Evolutionary conservation across 1,139 yeast genomes (phyloP), one percentile per base, ranked within the genome.

Genomic region (Debaryomycetaceae sp.): DNA sequence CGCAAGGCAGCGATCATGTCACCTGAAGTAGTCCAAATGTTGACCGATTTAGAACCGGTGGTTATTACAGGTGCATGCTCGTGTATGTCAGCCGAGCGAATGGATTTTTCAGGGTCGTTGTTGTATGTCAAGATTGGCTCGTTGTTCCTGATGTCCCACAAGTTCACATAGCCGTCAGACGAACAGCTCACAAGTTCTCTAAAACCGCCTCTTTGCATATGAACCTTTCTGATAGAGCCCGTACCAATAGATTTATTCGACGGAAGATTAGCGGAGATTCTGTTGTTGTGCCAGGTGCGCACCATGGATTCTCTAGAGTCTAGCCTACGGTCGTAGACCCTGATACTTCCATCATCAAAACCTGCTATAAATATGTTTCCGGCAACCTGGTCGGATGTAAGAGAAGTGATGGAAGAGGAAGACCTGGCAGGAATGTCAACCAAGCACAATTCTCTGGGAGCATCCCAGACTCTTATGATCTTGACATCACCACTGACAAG

Each of bases 201-300:
- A 49, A 80, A 81, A 0, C 98, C 98, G 29, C 98, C 98, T 55
- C 98, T 74, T 67, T 92, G 99, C 95, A 92, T 86, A 51, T 88
- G 95, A 2, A 91, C 81, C 50, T 87, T 88, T 40, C 84, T 72
- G 37, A 94, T 80, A 51, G 91, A 78, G 3, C 87, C 76, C 32
- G 69, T 59, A 35, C 78, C 51, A 38, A 46, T 35, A 13, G 15
- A 15, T 6, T 18, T 31, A 28, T 14, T 14, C 8, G 14, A 14
- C 5, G 24, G 35, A 14, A 15, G 42, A 11, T 34, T 17, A 18
- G 29, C 33, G 22, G 35, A 33, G 13, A 40, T 34, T 6, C 18
- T 33, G 31, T 62, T 49, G 31, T 45, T 51, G 37, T 78, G 75
- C 96, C 98, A 92, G 4, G 83, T 71, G 52, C 81, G 79, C 9